phyloP scores from a whole-genome alignment of 352 stramenopile species.

The Thalassiosira hispida region DNA sequence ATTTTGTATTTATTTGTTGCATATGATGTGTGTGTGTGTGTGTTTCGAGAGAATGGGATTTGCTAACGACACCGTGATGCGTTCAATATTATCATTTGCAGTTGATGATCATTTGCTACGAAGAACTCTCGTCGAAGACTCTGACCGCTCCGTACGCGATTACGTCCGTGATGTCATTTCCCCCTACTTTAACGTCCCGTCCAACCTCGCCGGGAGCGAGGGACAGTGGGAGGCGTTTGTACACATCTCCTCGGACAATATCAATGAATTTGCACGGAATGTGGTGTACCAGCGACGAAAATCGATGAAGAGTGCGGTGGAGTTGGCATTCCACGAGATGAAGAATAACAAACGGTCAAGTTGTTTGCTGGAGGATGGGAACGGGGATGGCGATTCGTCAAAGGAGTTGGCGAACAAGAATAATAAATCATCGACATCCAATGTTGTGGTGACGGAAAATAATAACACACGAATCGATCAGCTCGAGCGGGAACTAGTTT shows the following conservation, averaged over 20 bases:
- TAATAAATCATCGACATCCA: constrained; percentile 10
- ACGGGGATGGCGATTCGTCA: too few relatives aligned
- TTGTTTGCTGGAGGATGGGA: not conserved
- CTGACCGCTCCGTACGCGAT: not conserved
- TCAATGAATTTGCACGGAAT: constrained; percentile 24
- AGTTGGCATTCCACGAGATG: constrained; percentile 28
- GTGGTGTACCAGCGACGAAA: constrained; percentile 27
- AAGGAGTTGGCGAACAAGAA: too few relatives aligned
- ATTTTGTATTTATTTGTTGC: constrained; percentile 1
- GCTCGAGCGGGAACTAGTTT: constrained; percentile 1
- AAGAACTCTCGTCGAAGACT: not conserved
- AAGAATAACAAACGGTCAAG: constrained; percentile 6
- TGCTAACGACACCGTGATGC: not conserved
- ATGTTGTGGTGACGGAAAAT: constrained; percentile 9
- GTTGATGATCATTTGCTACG: constrained; percentile 27
- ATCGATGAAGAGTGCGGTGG: constrained; percentile 27
- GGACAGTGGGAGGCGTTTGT: constrained; percentile 27
- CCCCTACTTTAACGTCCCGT: constrained; percentile 26
- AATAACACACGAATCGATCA: constrained; percentile 6
- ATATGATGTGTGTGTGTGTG: not conserved
- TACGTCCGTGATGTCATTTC: constrained; percentile 23
- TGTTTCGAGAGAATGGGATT: not conserved
- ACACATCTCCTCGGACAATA: constrained; percentile 27
- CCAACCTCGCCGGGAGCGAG: constrained; percentile 12
- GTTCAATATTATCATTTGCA: constrained; percentile 9